phyloP scores from a whole-genome alignment of 768 basidiomycete genomes.

The Amanita inopinata region DNA sequence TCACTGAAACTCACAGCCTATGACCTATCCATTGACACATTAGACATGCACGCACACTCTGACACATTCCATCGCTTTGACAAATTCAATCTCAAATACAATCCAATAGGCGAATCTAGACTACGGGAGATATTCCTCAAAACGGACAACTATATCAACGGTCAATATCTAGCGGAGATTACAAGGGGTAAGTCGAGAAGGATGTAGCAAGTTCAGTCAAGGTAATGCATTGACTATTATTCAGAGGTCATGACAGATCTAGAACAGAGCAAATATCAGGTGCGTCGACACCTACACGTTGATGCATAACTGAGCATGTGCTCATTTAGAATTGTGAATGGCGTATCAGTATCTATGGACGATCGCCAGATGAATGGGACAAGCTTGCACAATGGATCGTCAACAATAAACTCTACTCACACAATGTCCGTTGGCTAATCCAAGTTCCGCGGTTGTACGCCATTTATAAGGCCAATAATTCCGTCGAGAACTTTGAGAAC shows the following conservation, averaged over 20 bases:
- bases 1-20: slow-evolving; percentile 93
- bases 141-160: slow-evolving; percentile 91
- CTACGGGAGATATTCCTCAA: slow-evolving; percentile 96
- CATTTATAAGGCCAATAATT: slow-evolving; percentile 85
- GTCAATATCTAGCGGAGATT: slow-evolving; percentile 88
- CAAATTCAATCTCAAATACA: slow-evolving; percentile 97
- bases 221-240: slow-evolving; percentile 1
- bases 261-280: slow-evolving; percentile 98
- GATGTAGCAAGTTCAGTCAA: background rate
- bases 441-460: slow-evolving; percentile 93
- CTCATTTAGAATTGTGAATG: slow-evolving; percentile 83
- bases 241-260: slow-evolving; percentile 95
- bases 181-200: slow-evolving; percentile 56
- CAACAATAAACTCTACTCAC: slow-evolving; percentile 85
- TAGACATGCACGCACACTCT: slow-evolving; percentile 99
- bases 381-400: slow-evolving; percentile 97
- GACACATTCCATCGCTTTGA: slow-evolving; percentile 98
- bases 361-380: slow-evolving; percentile 84
- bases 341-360: slow-evolving; percentile 93
- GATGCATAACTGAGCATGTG: background rate
- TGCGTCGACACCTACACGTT: slow-evolving; percentile 19
- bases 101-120: slow-evolving; percentile 91
- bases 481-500: slow-evolving; percentile 81
- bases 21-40: slow-evolving; percentile 95
- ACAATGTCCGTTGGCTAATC: slow-evolving; percentile 97